These are phyloP conservation scores for Aspergillus candidus DNA, from an alignment of 2,329 filamentous ascomycete genomes.

Conservation along the genomic window DNA sequence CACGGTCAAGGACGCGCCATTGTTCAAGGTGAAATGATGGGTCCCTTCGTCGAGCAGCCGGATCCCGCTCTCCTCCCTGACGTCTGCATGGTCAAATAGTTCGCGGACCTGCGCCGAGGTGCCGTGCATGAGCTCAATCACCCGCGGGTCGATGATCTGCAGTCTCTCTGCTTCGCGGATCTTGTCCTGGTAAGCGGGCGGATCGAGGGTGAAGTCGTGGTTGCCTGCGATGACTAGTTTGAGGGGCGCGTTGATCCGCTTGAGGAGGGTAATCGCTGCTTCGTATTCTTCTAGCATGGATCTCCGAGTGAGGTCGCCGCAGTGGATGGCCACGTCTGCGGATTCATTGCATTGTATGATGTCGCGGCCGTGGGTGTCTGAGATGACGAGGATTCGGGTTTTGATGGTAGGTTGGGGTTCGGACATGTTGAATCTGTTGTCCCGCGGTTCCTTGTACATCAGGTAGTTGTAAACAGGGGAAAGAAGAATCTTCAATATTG, in stretches of 20 bases:
- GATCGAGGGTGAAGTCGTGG: conserved; percentile 46
- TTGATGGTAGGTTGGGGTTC: conserved; percentile 17
- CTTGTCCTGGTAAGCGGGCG: conserved; percentile 30
- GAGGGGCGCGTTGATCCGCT: conserved; percentile 42
- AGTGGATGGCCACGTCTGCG: conserved; percentile 49
- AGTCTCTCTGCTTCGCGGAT: conserved; percentile 21
- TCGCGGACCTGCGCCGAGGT: conserved; percentile 30
- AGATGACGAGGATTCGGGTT: conserved; percentile 42
- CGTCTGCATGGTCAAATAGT: conserved; percentile 33
- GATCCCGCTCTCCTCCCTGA: conserved; percentile 35
- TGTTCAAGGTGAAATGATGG: conserved; percentile 43
- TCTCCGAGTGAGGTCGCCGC: conserved; percentile 47
- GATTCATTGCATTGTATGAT: conserved; percentile 23
- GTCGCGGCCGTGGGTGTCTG: conserved; percentile 40
- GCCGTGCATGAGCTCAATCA: conserved; percentile 37
- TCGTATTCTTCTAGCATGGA: conserved; percentile 40
- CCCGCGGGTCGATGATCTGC: conserved; percentile 17
- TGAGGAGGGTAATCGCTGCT: conserved; percentile 39
- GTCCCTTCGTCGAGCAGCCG: conserved; percentile 48
- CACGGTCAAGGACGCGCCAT: conserved; percentile 46
- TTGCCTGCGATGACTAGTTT: conserved; percentile 54
- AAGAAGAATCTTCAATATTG: too few species aligned
- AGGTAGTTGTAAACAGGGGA: too few species aligned
- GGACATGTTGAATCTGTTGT: too few species aligned
- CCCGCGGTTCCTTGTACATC: too few species aligned